Base-by-base conservation (phyloP, 2,329 filamentous ascomycete genomes). In the Pseudonectria buxi region DNA sequence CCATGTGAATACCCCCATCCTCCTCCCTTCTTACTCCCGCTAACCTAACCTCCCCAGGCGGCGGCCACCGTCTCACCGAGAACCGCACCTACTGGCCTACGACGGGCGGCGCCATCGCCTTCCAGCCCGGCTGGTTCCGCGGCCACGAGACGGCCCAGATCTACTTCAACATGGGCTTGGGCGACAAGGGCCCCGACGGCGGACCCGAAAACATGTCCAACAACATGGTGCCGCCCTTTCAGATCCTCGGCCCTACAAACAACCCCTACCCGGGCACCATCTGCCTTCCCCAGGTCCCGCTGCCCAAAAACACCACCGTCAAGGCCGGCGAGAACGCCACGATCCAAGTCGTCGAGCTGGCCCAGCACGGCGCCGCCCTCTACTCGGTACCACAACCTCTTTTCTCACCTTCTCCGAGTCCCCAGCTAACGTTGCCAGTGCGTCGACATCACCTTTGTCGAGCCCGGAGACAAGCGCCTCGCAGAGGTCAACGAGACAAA, bases 51-150 rank as follows among this genome's bases (percentile, higher is more conserved):
- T 30, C 4, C 13, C 10, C 52, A 95, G 90, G 90, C 58, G 92
- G 92, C 39, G 92, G 92, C 43, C 79, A 90, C 67, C 69, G 71
- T 30, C 74, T 77, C 26, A 84, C 86, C 0, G 72, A 64, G 29
- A 96, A 98, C 65, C 80, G 90, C 44, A 95, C 92, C 11, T 86
- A 83, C 65, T 96, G 92, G 92, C 89, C 92, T 12, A 73, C 87
- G 32, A 76, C 67, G 22, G 92, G 92, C 49, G 92, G 92, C 43
- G 87, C 88, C n/a, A 55, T 98, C 41, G 76, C 87, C 32, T 74
- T 95, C 53, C 90, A 96, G 57, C 92, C 92, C 0, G 92, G 90
- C 54, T 96, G 92, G 92, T 95, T 95, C 69, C 79, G 81, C 39
- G 92, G 92, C 45, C 92, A 96, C 60, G 61, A 75, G 25, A 81